Evolutionary conservation across 306 rosid genomes (phyloP).

Genomic region (Pyrus communis): DNA sequence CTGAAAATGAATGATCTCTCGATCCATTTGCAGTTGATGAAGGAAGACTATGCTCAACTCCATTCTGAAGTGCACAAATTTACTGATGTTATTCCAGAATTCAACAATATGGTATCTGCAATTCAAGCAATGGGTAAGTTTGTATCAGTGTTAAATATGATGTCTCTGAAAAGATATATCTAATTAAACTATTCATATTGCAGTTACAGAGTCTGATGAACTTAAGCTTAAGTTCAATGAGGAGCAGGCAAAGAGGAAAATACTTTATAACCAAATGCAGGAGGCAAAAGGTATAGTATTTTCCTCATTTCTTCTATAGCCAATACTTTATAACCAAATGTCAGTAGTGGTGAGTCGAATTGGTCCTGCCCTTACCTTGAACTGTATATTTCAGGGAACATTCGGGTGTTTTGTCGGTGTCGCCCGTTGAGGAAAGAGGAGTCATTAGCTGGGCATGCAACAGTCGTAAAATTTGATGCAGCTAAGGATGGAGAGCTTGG

Average conservation of each 20-base stretch:
- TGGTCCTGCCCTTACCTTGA: not conserved
- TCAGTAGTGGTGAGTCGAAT: not conserved
- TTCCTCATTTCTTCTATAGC: not conserved
- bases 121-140: constrained; percentile 24
- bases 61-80: constrained; percentile 5
- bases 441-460: constrained; percentile 6
- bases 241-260: constrained; percentile 20
- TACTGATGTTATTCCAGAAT: constrained; percentile 14
- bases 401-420: constrained; percentile 58
- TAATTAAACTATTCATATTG: not conserved
- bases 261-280: constrained; percentile 20
- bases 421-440: constrained; percentile 39
- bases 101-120: constrained; percentile 20
- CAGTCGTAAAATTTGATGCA: constrained; percentile 16
- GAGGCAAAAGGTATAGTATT: constrained; percentile 20
- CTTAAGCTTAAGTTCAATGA: constrained; percentile 17
- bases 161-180: not conserved
- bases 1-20: not conserved
- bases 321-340: no score
- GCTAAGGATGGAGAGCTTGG: constrained; percentile 23
- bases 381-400: constrained; percentile 42
- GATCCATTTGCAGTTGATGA: constrained; percentile 14
- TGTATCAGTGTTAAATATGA: not conserved
- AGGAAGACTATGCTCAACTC: constrained; percentile 12
- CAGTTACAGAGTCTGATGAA: constrained; percentile 9